phyloP scores from a whole-genome alignment of 176 grass and related monocot genomes.

The Avena sativa region DNA sequence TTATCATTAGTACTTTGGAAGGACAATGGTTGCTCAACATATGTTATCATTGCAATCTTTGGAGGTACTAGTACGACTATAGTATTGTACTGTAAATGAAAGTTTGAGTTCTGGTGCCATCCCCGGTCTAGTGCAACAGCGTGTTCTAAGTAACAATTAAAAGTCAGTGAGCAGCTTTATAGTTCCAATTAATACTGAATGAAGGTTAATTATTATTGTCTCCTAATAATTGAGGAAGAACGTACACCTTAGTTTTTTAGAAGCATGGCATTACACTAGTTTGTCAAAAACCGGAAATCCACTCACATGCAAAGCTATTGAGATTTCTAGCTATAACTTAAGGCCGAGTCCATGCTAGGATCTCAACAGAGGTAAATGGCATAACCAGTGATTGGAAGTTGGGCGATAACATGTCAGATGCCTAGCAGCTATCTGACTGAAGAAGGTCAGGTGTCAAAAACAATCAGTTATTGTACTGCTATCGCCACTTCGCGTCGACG shows the following conservation, averaged over 20 bases:
- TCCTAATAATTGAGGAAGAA: background rate
- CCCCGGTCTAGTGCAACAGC: no score
- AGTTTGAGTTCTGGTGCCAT: no score
- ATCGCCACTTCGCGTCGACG: no score
- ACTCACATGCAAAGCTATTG: background rate
- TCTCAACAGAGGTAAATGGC: constrained; percentile 13
- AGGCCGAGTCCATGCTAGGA: constrained; percentile 5
- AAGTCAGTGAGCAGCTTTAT: no score
- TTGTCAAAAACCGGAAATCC: background rate
- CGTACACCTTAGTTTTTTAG: background rate
- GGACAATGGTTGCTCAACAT: background rate
- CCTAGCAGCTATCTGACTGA: no score
- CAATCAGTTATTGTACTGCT: no score
- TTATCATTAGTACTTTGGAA: constrained; percentile 22
- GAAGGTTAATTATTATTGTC: constrained; percentile 15
- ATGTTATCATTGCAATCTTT: background rate
- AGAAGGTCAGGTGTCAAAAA: no score
- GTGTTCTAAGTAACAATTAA: no score
- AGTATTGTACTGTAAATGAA: background rate
- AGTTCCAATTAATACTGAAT: no score
- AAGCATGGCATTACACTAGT: background rate
- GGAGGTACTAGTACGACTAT: background rate
- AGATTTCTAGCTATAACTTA: background rate
- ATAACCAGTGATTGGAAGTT: background rate
- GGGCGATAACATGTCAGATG: background rate